Evolutionary conservation across 306 rosid species (phyloP), one percentile per base, ranked within the genome.

Genomic region (Sechiopsis laciniata): DNA sequence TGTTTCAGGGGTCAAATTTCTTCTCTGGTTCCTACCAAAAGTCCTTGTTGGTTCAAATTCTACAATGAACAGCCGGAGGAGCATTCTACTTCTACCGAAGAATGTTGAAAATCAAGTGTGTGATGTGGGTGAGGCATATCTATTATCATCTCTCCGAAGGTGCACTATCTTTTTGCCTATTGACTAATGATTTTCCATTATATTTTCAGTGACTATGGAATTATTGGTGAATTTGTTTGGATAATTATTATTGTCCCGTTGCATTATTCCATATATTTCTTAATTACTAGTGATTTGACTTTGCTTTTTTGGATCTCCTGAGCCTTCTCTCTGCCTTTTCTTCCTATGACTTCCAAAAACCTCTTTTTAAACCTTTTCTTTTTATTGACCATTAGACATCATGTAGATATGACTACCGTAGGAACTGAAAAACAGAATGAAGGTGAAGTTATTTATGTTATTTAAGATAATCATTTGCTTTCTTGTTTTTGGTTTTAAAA

Each of bases 1-100:
- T 68, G 91, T 91, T 73, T 83, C 81, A 59, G 95, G 89, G 62
- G 97, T 89, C 63, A 89, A 88, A 73, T 85, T 94, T 83, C 89
- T 94, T 61, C 86, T 94, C 69, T 94, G 95, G 99, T 70, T 94
- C 89, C 83, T 91, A 82, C 99, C 99, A 2, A 94, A 88, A 83
- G 96, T 84, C 75, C 76, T 77, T 57, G 81, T 77, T 76, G 82
- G 85, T 78, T 76, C 96, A 53, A 87, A 51, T 83, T 82, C 97
- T 60, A 77, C 92, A 24, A 86, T 89, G 72, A 92, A 84, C 78
- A 73, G 83, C 78, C 91, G 95, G 64, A 86, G 99, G 86, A 89
- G 80, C 70, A 77, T 78, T 53, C 77, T 81, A 55, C 77, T 91
- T 77, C 67, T 78, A 64, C 89, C 86, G 15, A 94, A 89, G 83